Evolutionary conservation across 2,329 filamentous ascomycete species (phyloP), one percentile per base, ranked within the genome.

Genomic region (Parastagonospora avenae): DNA sequence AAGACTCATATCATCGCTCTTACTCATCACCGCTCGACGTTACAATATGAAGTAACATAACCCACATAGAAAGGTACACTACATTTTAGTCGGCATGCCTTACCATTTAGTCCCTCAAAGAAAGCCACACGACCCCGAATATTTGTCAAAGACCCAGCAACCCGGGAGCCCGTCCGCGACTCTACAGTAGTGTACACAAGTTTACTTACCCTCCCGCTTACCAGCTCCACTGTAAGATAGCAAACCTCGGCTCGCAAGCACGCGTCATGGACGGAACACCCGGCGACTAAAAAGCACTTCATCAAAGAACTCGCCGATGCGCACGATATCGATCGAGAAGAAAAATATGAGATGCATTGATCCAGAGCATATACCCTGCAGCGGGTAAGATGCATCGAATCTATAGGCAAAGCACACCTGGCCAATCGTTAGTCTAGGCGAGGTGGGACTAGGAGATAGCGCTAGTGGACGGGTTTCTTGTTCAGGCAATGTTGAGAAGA

Each of bases 401-500:
- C 29, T 9, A 15, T 9, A 19, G 38, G 32, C 12, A 33, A 40
- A 40, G 10, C 30, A n/a, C 14, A 9, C 45, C 37, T 48, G 12
- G 24, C 36, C 29, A 52, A 46, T 48, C 40, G 11, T 54, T 50
- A 54, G 51, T 30, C 24, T 32, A 33, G 8, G 14, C 9, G 10
- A 37, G 30, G 15, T 36, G 31, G 14, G 30, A 29, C 15, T 36
- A 14, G 8, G 8, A 33, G 24, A 27, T 30, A 24, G 27, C 30
- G 30, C 30, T 33, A 38, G 16, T 4, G 33, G 16, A 24, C n/a
- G 14, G n/a, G 15, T 41, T 15, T 27, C 43, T 24, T 24, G 19
- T 52, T 64, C 60, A 65, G 57, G 47, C 42, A 50, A 11, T 29
- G 40, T 57, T 62, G 63, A 66, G 63, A 66, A 66, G 63, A 66